Percentiles rank a stretch among this genome's conserved stretches.
Evolutionary conservation across 306 rosid genomes (phyloP).

Genomic region (Begonia loranthoides): DNA sequence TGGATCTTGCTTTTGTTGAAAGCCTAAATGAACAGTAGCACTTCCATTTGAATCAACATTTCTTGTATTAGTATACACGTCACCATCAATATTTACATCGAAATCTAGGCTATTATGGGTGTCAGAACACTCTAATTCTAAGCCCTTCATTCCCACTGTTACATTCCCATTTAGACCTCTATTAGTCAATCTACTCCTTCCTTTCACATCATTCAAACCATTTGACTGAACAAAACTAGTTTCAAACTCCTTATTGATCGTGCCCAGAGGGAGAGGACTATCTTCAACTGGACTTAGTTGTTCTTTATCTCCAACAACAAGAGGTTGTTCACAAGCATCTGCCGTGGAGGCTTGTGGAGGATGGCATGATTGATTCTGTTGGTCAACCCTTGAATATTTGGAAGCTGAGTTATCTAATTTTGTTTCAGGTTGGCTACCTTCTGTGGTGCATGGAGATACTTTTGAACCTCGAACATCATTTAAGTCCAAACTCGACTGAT

Average conservation of each 20-base stretch:
- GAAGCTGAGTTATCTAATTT: slow-evolving; percentile 30
- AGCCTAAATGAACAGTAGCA: slow-evolving; percentile 29
- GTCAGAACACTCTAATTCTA: slow-evolving; percentile 49
- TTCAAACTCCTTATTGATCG: slow-evolving; percentile 33
- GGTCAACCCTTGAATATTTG: slow-evolving; percentile 29
- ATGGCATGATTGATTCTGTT: slow-evolving; percentile 26
- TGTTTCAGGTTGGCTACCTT: slow-evolving; percentile 33
- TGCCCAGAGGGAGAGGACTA: slow-evolving; percentile 25
- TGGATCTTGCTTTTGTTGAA: slow-evolving; percentile 25
- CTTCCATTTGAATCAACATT: slow-evolving; percentile 38
- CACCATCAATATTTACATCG: slow-evolving; percentile 80
- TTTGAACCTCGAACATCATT: slow-evolving; percentile 33
- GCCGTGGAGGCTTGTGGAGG: slow-evolving; percentile 21
- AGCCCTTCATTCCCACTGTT: slow-evolving; percentile 34
- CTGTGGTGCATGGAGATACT: slow-evolving; percentile 15
- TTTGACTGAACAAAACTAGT: slow-evolving; percentile 44
- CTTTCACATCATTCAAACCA: slow-evolving; percentile 37
- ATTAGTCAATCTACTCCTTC: slow-evolving; percentile 37
- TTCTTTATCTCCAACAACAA: slow-evolving; percentile 29
- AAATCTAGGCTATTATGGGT: slow-evolving; percentile 57
- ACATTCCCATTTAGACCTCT: slow-evolving; percentile 54
- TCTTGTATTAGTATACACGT: slow-evolving; percentile 32
- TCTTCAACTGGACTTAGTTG: slow-evolving; percentile 27
- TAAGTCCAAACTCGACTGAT: slow-evolving; percentile 29
- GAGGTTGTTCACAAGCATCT: slow-evolving; percentile 31